These are phyloP conservation scores for Calocybe indica DNA, from an alignment of 768 basidiomycete species.

Conservation along the genomic window DNA sequence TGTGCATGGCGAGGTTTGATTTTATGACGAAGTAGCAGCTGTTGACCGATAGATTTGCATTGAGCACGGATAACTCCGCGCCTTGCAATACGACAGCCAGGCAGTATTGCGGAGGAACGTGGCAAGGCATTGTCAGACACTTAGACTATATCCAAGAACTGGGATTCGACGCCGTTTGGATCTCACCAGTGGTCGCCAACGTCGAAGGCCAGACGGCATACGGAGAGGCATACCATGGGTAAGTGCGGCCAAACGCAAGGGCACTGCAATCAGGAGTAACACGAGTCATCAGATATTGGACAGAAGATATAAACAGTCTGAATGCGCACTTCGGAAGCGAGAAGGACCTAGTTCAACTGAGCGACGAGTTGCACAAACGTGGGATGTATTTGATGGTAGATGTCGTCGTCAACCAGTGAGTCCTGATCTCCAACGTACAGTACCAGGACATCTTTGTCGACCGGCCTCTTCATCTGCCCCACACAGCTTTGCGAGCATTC, in stretches of 20 bases:
- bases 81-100: slow-evolving; percentile 47
- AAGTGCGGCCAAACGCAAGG: slow-evolving; percentile 24
- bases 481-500: slow-evolving; percentile 13
- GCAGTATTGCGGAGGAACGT: slow-evolving; percentile 71
- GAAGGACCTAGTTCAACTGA: slow-evolving; percentile 65
- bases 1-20: not conserved
- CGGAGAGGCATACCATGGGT: slow-evolving; percentile 73
- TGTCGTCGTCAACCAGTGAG: slow-evolving; percentile 72
- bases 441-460: not conserved
- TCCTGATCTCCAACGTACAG: not conserved
- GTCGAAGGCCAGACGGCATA: slow-evolving; percentile 52
- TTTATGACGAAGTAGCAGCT: slow-evolving; percentile 23
- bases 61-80: slow-evolving; percentile 36
- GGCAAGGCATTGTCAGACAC: slow-evolving; percentile 53
- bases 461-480: no score
- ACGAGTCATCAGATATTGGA: slow-evolving; percentile 24
- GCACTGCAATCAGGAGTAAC: not conserved
- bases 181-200: slow-evolving; percentile 65
- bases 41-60: slow-evolving; percentile 65
- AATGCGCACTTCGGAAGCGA: slow-evolving; percentile 70
- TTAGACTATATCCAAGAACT: slow-evolving; percentile 72
- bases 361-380: slow-evolving; percentile 56
- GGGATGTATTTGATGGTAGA: slow-evolving; percentile 69
- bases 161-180: slow-evolving; percentile 77
- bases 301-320: slow-evolving; percentile 53